A percentile compares a stretch with the other conserved stretches of the same genome.
Evolutionary conservation across 805 yeast species (phyloP).

Genomic region (Groenewaldozyma salmanticensis): DNA sequence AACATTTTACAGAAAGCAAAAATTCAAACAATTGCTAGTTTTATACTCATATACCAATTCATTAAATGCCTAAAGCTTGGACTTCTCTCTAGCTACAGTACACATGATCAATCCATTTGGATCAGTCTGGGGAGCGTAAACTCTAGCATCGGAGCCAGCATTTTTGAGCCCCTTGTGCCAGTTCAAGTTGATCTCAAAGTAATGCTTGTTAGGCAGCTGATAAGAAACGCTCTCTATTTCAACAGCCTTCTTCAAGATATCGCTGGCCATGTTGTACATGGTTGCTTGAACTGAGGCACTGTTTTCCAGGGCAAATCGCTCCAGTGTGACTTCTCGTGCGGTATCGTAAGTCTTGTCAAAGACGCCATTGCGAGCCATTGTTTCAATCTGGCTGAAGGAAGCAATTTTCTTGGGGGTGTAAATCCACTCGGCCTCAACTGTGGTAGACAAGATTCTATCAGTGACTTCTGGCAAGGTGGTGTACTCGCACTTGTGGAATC

Average conservation of each 20-base stretch:
- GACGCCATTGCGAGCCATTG: conserved; percentile 46
- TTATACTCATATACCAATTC: neutral
- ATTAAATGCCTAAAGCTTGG: conserved; percentile 36
- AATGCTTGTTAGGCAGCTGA: conserved; percentile 85
- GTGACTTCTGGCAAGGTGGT: conserved; percentile 76
- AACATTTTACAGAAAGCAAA: too few relatives aligned
- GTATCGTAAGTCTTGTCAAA: conserved; percentile 56
- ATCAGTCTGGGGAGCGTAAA: conserved; percentile 80
- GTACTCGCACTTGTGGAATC: conserved; percentile 76
- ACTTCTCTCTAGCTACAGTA: conserved; percentile 64
- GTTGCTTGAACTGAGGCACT: conserved; percentile 96
- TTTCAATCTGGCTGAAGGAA: conserved; percentile 30
- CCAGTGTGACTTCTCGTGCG: conserved; percentile 63
- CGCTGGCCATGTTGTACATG: conserved; percentile 84
- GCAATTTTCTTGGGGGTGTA: conserved; percentile 45
- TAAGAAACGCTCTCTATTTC: conserved; percentile 58
- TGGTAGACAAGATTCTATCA: conserved; percentile 84
- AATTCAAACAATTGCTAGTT: too few relatives aligned
- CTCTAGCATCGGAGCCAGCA: conserved; percentile 51
- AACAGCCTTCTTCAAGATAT: conserved; percentile 51
- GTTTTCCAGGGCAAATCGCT: conserved; percentile 71
- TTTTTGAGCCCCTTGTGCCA: conserved; percentile 76
- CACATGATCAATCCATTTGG: conserved; percentile 89
- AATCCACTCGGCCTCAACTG: conserved; percentile 64
- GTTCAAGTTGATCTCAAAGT: conserved; percentile 64